These are phyloP conservation scores for Umbelopsis sp. DNA, from an alignment of 371 early-diverging fungal genomes.

Conservation along the genomic window DNA sequence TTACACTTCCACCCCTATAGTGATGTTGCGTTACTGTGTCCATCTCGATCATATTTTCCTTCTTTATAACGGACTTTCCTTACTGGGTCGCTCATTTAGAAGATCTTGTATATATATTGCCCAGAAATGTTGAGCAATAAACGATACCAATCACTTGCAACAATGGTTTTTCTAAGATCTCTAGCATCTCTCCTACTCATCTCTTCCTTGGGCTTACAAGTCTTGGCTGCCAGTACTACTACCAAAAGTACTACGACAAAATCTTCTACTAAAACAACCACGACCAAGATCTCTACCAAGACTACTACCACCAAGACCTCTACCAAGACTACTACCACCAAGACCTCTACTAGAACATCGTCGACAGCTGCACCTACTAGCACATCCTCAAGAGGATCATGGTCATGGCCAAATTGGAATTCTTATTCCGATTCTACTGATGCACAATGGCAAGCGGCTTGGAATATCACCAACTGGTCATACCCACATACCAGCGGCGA, in stretches of 20 bases:
- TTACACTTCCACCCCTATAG: no score
- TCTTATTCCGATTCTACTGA: slow-evolving; percentile 18
- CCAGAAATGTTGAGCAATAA: background rate
- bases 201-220: background rate
- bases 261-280: background rate
- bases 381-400: slow-evolving; percentile 10
- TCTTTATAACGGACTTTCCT: no score
- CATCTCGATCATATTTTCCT: no score
- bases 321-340: background rate
- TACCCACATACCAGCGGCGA: slow-evolving; percentile 23
- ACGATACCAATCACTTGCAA: background rate
- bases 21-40: no score
- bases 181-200: background rate
- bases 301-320: no score
- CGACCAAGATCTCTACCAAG: background rate
- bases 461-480: slow-evolving; percentile 34
- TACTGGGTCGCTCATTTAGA: no score
- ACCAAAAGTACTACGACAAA: background rate
- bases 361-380: background rate
- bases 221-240: background rate
- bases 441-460: slow-evolving; percentile 22
- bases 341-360: background rate
- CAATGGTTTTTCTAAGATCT: background rate
- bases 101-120: no score
- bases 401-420: slow-evolving; percentile 33